Evolutionary conservation across 106 monocot genomes (phyloP).

Genomic region (Narthecium ossifragum): DNA sequence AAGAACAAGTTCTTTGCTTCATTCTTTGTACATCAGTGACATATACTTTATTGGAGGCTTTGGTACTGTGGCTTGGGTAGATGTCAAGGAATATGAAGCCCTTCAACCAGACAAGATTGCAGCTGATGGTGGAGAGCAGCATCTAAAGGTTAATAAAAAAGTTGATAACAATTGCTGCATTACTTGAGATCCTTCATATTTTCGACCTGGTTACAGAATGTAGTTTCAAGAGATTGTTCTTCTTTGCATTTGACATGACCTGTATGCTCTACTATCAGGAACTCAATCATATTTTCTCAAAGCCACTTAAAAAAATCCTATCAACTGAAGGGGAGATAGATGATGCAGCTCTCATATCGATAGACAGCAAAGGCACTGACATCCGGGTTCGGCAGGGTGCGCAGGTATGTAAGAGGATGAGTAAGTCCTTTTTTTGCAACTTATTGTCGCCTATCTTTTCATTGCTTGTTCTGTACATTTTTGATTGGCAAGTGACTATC

Average conservation of each 20-base stretch:
- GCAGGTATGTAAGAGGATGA: slow-evolving; percentile 85
- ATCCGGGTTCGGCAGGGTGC: slow-evolving; percentile 92
- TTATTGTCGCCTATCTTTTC: too few relatives aligned
- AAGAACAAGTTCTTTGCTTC: slow-evolving; percentile 2
- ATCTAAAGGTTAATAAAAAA: slow-evolving; percentile 90
- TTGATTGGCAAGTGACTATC: too few relatives aligned
- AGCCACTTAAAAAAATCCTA: slow-evolving; percentile 68
- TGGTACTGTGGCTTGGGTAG: slow-evolving; percentile 88
- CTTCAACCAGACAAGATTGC: slow-evolving; percentile 85
- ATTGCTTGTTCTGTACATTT: too few relatives aligned
- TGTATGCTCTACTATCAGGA: slow-evolving; percentile 34
- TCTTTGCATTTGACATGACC: not conserved
- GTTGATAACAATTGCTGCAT: too few relatives aligned
- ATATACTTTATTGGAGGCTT: slow-evolving; percentile 96
- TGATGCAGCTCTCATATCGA: slow-evolving; percentile 93
- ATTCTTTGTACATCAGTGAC: slow-evolving; percentile 40
- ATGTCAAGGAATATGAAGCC: slow-evolving; percentile 77
- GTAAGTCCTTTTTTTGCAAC: too few relatives aligned
- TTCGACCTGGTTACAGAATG: too few relatives aligned
- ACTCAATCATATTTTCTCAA: slow-evolving; percentile 91
- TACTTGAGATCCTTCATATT: too few relatives aligned
- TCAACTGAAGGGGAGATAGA: slow-evolving; percentile 77
- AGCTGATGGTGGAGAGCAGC: slow-evolving; percentile 72
- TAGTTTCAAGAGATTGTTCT: too few relatives aligned
- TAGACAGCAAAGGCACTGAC: slow-evolving; percentile 93